Evolutionary conservation across 202 grass and related monocot species (phyloP).

Genomic region (Zoysia matrella): DNA sequence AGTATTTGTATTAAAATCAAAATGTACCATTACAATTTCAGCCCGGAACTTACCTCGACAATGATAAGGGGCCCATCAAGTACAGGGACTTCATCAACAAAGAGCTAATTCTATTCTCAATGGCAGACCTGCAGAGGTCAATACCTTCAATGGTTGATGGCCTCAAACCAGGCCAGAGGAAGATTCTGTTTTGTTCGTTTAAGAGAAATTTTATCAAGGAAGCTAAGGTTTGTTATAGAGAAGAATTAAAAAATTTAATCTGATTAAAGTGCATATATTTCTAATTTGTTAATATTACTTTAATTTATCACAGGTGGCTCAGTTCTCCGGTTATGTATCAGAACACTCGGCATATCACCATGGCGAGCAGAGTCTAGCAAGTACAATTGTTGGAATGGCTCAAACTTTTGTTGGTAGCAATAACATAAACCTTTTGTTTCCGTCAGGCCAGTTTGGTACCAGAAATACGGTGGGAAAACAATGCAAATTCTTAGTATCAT

Average conservation of each 20-base stretch:
- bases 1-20: conserved; percentile 26
- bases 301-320: conserved; percentile 66
- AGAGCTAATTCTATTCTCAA: conserved; percentile 90
- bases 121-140: conserved; percentile 91
- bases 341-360: conserved; percentile 98
- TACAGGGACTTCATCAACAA: conserved; percentile 98
- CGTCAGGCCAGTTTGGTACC: conserved; percentile 85
- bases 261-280: background rate
- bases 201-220: conserved; percentile 87
- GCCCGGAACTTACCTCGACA: conserved; percentile 85
- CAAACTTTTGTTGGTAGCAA: conserved; percentile 95
- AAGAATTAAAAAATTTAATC: background rate
- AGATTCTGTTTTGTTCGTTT: conserved; percentile 91
- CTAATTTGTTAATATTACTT: background rate
- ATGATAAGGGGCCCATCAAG: conserved; percentile 56
- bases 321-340: conserved; percentile 91
- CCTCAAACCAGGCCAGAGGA: conserved; percentile 92
- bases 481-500: background rate
- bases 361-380: conserved; percentile 85
- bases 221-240: conserved; percentile 60
- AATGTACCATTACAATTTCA: conserved; percentile 21
- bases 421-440: conserved; percentile 84
- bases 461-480: conserved; percentile 61
- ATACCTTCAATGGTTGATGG: conserved; percentile 99
- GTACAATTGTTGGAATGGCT: conserved; percentile 95